Base-by-base conservation (phyloP, 2,329 filamentous ascomycete genomes). In the Leptodontidium sp. region DNA sequence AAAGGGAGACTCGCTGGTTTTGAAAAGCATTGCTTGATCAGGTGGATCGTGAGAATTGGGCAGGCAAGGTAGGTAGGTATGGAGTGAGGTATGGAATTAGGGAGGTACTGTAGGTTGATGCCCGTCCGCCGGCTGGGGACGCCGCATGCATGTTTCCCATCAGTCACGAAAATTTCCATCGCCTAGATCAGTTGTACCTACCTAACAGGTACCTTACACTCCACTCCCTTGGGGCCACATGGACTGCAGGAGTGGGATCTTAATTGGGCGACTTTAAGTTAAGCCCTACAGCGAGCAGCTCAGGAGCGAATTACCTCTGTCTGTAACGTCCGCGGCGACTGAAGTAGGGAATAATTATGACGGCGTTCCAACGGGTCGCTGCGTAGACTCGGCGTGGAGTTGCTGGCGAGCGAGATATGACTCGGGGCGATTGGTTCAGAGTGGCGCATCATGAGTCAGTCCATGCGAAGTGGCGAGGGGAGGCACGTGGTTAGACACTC, bases 141-240 rank as follows among this genome's bases (percentile, higher is more conserved):
- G 35, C 47, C 40, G 21, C 21, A 26, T 57, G 61, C 43, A 64
- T 45, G 58, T 66, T 59, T 62, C 64, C 47, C 47, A 62, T 63
- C 63, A 62, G 70, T 64, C 52, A 68, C 45, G 45, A 50, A 69
- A 68, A 55, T 58, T 14, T 17, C 57, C 45, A 63, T 68, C 70
- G 70, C 70, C 70, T 71, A 70, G 64, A 71, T 71, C 63, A 65
- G 47, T 32, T 49, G 38, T 65, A 58, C 38, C 38, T 15, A 32
- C 29, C 29, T 32, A 32, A 3, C 29, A 4, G 29, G 3, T 32
- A 32, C 29, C 50, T 32, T n/a, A 61, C 64, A 65, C 21, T 64
- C 61, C 61, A 64, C 32, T 55, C 21, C 21, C 21, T 43, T 26
- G 14, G 21, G 61, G 61, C 61, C 43, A 49, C 61, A 64, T 45